Conservation (phyloP, 2,329 filamentous ascomycete genomes). For the Parastagonospora nodorum region DNA sequence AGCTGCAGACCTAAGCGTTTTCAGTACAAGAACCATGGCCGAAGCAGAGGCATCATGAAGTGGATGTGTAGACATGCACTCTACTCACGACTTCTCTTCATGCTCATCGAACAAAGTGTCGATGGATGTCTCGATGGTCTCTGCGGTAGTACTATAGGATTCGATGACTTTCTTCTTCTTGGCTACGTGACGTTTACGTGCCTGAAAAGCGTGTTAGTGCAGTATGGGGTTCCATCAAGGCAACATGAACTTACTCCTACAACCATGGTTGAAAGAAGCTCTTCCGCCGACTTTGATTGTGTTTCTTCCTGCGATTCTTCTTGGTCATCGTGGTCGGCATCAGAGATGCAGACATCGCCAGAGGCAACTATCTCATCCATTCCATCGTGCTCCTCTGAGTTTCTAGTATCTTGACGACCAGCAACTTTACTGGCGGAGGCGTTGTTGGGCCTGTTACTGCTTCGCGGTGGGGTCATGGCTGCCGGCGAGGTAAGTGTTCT, state of each 20-base stretch:
- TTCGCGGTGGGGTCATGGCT: constrained; percentile 21
- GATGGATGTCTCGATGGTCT: constrained; percentile 21
- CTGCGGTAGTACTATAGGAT: constrained; percentile 17
- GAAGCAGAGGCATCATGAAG: background rate
- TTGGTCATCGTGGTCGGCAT: constrained; percentile 3
- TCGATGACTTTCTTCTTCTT: constrained; percentile 26
- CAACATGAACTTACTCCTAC: constrained; percentile 24
- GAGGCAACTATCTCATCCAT: background rate
- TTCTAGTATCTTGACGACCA: constrained; percentile 13
- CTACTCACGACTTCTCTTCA: constrained; percentile 34
- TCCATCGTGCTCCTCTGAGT: constrained; percentile 5
- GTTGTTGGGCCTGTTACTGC: constrained; percentile 13
- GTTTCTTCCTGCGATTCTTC: constrained; percentile 9
- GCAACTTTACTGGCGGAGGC: constrained; percentile 3
- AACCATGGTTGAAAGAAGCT: constrained; percentile 28
- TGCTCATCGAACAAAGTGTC: constrained; percentile 29
- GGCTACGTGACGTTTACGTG: constrained; percentile 30
- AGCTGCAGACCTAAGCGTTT: constrained; percentile 20
- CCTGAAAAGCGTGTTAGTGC: constrained; percentile 17
- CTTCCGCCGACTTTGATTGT: constrained; percentile 7
- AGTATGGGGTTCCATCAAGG: background rate
- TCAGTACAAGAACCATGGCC: background rate
- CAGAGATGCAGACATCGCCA: background rate
- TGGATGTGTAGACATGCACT: background rate
- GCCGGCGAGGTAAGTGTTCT: constrained; percentile 11